Percentiles rank a stretch among this genome's conserved stretches.
These are phyloP conservation scores for Drechslerella coelobrocha DNA, from an alignment of 2,329 filamentous ascomycete species.

Conservation along the genomic window DNA sequence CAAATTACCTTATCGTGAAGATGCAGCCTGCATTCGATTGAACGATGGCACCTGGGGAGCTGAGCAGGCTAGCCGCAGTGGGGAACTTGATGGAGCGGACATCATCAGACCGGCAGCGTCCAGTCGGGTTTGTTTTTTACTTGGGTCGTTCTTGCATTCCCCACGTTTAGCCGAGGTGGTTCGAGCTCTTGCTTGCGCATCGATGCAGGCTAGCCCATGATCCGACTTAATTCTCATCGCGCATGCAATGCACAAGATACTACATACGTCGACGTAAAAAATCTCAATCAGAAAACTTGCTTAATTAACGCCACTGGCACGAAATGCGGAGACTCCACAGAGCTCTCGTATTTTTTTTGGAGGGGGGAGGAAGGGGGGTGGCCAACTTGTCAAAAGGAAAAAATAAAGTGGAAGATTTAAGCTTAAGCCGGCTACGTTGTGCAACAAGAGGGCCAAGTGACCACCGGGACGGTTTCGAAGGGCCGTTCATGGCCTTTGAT, in stretches of 20 bases:
- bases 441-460: conserved; percentile 26
- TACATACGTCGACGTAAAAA: background rate
- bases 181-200: conserved; percentile 37
- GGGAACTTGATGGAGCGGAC: conserved; percentile 26
- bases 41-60: conserved; percentile 1
- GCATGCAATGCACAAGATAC: background rate
- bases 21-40: conserved; percentile 19
- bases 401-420: conserved; percentile 43
- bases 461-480: conserved; percentile 48
- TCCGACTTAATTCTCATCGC: background rate
- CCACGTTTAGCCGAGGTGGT: conserved; percentile 50
- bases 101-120: conserved; percentile 26
- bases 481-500: conserved; percentile 47
- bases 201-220: background rate
- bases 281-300: background rate
- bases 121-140: background rate
- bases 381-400: too few relatives aligned
- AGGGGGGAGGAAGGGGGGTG: too few relatives aligned
- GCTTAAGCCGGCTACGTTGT: conserved; percentile 40
- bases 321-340: conserved; percentile 51
- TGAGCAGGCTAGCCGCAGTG: conserved; percentile 19
- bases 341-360: conserved; percentile 36
- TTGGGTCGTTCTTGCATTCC: conserved; percentile 19
- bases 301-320: conserved; percentile 3
- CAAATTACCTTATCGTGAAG: conserved; percentile 39